Conservation (phyloP, 495 filamentous ascomycete genomes). For the Hyaloscypha bicolor region DNA sequence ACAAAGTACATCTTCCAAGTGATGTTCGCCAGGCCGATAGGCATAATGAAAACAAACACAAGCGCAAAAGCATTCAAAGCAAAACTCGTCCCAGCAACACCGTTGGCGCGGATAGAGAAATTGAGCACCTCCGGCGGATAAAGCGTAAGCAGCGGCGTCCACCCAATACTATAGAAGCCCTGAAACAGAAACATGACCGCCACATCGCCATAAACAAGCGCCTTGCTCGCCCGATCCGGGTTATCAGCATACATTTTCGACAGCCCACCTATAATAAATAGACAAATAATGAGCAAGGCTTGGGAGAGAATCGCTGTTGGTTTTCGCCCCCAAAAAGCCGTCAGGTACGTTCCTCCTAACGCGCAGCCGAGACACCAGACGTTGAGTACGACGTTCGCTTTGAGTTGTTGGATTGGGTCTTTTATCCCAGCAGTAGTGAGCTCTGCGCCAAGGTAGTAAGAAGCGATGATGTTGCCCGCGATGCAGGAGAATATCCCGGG, state of each 20-base stretch:
- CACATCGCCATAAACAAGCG: constrained; percentile 19
- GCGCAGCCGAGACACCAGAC: constrained; percentile 26
- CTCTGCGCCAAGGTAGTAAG: constrained; percentile 50
- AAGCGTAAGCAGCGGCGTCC: constrained; percentile 60
- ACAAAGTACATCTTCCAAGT: constrained; percentile 51
- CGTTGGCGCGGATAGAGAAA: constrained; percentile 53
- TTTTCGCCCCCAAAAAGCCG: constrained; percentile 30
- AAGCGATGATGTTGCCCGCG: constrained; percentile 53
- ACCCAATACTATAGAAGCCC: constrained; percentile 60
- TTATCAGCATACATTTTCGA: constrained; percentile 50
- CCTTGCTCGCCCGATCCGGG: constrained; percentile 27
- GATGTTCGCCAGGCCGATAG: constrained; percentile 51
- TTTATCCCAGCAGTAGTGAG: constrained; percentile 51
- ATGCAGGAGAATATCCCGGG: constrained; percentile 48
- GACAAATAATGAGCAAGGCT: constrained; percentile 44
- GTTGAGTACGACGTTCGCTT: constrained; percentile 36
- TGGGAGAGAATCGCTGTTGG: constrained; percentile 23
- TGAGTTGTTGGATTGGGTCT: constrained; percentile 41
- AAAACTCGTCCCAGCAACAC: constrained; percentile 48
- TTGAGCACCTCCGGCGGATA: constrained; percentile 59
- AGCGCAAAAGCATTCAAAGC: constrained; percentile 52
- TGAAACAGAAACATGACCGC: constrained; percentile 56
- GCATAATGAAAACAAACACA: constrained; percentile 48
- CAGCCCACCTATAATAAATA: constrained; percentile 53
- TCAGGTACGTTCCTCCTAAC: constrained; percentile 27